Evolutionary conservation across 805 yeast genomes (phyloP), one percentile per base, ranked within the genome.

Genomic region (Wickerhamiella brachini): DNA sequence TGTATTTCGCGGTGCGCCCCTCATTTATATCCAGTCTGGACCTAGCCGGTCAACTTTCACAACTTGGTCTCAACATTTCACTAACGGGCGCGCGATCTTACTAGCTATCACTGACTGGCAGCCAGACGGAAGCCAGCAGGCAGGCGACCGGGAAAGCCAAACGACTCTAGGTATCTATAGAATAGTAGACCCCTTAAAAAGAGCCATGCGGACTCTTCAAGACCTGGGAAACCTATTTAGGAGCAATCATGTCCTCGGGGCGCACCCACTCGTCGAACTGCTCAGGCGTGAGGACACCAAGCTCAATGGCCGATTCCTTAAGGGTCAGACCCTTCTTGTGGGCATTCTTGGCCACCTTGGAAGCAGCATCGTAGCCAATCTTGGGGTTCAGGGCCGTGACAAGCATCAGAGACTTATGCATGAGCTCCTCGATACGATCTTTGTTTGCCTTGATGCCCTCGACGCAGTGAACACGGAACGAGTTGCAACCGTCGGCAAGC

Each of bases 301-400:
- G 80, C 73, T 93, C 95, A 61, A 93, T 74, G 55, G 97, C 96
- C 56, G 95, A 81, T 71, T 88, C 85, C 74, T 93, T 93, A 72
- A 93, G 79, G 45, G 98, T 93, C 63, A 90, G 76, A 24, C 97
- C 96, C 77, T 93, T 88, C 75, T 89, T 84, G 80, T 93, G 97
- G 48, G 98, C 98, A 68, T 93, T 86, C 78, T 93, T 93, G 61
- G 98, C 98, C 50, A 88, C 90, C 80, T 90, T 89, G 53, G 97
- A 87, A 53, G 98, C 97, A 62, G 81, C 78, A 67, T 93, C 98
- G 74, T 93, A 93, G 64, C 98, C 98, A 62, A 93, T 93, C 81
- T 90, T 88, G 64, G 98, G 97, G 80, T 93, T 93, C 67, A 93
- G 79, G 23, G 98, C 97, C 53, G 98, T 93, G 49, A 93, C 98